Evolutionary conservation across 129 eudicot species (phyloP), one percentile per base, ranked within the genome.

Genomic region (Oenanthe sinensis): DNA sequence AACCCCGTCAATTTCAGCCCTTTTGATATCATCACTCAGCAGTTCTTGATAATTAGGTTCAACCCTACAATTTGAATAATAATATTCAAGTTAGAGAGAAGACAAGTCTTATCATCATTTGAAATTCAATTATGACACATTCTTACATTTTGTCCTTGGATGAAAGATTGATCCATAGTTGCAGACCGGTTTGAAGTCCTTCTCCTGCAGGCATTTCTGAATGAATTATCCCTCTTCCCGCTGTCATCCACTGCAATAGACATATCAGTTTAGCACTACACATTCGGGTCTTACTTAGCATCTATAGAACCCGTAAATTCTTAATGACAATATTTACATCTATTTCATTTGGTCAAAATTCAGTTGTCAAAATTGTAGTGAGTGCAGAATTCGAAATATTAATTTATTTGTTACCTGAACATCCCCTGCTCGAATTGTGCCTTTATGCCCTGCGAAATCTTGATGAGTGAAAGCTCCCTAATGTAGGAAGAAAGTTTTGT

Each of bases 371-470:
- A 26, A 22, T 22, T 58, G 14, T 58, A 3, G 26, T 5, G 11
- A 58, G 4, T 2, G 65, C 65, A 24, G 30, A 58, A 22, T 58
- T 58, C 28, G n/a, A 24, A 58, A n/a, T 7, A 37, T 9, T 69
- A 33, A 37, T 69, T 37, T 33, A 6, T 69, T 14, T 36, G 19
- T 6, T 30, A 69, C 98, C 96, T 91, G 99, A 16, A 95, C 91
- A 82, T 95, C 99, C 65, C 99, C 99, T 0, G 94, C 78, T 58
- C 85, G 62, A 42, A 95, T 95, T 9, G 93, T 88, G 24, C 99
- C 97, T 88, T 92, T 86, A 70, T 92, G 97, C 71, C 99, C 97
- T 49, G 89, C 84, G 78, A 95, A 95, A 87, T 95, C 99, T 86
- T 95, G 94, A 87, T 95, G 97, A 24, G 92, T 87, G 71, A 91